Evolutionary conservation across 148 eudicot species (phyloP).

Genomic region (Rhododendron molle): DNA sequence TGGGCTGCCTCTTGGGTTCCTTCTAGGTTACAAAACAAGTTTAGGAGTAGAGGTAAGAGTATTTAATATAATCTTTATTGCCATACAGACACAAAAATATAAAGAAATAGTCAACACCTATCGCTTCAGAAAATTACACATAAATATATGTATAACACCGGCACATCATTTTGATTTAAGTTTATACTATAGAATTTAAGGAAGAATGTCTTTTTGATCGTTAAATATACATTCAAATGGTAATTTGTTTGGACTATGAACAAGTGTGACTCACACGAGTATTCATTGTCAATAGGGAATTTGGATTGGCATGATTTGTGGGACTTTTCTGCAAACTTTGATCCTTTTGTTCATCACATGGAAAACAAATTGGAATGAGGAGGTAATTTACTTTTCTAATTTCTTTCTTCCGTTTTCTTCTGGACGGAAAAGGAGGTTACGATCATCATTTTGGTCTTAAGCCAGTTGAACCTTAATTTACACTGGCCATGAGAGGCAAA

Average conservation of each 20-base stretch:
- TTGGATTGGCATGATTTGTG: conserved; percentile 97
- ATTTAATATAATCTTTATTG: not conserved
- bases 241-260: not conserved
- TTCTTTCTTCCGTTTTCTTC: not conserved
- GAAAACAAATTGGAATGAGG: conserved; percentile 88
- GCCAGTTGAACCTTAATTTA: too few relatives aligned
- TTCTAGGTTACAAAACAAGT: conserved; percentile 68
- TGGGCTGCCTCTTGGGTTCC: conserved; percentile 81
- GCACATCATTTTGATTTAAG: not conserved
- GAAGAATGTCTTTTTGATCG: not conserved
- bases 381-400: conserved; percentile 32
- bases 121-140: not conserved
- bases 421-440: not conserved
- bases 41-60: conserved; percentile 74
- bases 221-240: not conserved
- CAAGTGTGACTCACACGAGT: not conserved
- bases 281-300: conserved; percentile 52
- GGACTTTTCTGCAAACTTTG: conserved; percentile 74
- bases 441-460: not conserved
- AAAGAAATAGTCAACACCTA: not conserved
- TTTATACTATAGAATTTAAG: not conserved
- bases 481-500: too few relatives aligned
- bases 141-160: not conserved
- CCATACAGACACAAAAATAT: not conserved
- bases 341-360: conserved; percentile 58